Evolutionary conservation across 1,284 basidiomycete species (phyloP), one percentile per base, ranked within the genome.

Genomic region (Flammula alnicola): DNA sequence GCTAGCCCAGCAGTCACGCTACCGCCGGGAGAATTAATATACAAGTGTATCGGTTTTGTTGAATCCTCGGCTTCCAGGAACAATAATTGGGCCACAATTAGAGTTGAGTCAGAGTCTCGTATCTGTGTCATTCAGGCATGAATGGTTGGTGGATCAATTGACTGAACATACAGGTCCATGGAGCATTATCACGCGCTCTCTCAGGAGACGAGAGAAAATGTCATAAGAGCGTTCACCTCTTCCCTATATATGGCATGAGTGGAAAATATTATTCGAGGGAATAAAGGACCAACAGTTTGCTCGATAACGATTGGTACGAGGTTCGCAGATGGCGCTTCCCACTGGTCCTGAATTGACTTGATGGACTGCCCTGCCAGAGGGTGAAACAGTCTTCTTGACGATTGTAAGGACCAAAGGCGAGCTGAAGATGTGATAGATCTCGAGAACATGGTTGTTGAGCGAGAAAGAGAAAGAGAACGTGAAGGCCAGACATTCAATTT

Each of bases 31-130:
- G 92, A 94, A 71, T 96, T 97, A 62, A 96, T 95, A 71, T 95
- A 96, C 16, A 97, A 73, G 63, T 95, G 91, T 50, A 97, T 95
- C 2, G 94, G 95, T 63, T 93, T 92, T 11, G 86, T 84, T 0
- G 92, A 84, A 58, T 95, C 92, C 69, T 96, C 94, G 0, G 95
- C 94, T 73, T 97, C 95, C 44, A 97, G 80, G 68, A 95, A 97
- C 31, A 97, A 83, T 2, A 97, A 75, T 64, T 96, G 94, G 0
- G 94, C 91, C 5, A 96, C 93, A 29, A 87, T 78, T 47, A 95
- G 76, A 1, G 92, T 88, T 1, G 94, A 88, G 63, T 91, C 88
- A 16, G 81, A 79, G 70, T 96, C 93, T 57, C 83, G 80, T 63
- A 96, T 91, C 93, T 95, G 51, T 50, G 47, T 31, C 14, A 31